Evolutionary conservation across 148 eudicot species (phyloP), one percentile per base, ranked within the genome.

Genomic region (Cornus florida): DNA sequence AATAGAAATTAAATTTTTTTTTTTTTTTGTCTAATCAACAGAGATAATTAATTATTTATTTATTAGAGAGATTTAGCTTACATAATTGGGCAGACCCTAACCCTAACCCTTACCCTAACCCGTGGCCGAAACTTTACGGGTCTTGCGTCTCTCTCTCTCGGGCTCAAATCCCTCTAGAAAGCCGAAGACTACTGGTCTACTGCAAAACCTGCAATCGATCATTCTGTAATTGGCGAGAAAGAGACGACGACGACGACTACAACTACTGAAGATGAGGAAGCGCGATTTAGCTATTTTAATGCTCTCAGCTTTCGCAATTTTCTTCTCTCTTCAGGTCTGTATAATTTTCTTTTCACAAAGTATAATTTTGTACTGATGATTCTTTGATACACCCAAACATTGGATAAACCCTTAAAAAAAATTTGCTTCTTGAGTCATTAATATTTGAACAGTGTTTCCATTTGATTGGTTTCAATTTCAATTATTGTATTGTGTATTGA

Each of bases 271-370:
- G 73, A 95, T 96, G 99, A 92, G 99, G 86, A 96, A 92, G 84
- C 93, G 98, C 14, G 99, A 96, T 82, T 88, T 96, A 76, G 92
- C 95, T 62, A 93, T 96, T 82, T 91, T 96, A 72, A 90, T 93
- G 91, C 99, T 96, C 80, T 87, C 93, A 35, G 95, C 98, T 79
- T 96, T 96, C 80, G 99, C 99, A 64, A 89, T 96, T 69, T 91
- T 96, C 82, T 93, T 96, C 90, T 96, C 99, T 82, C 99, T 96
- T 50, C 99, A 93, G 97, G 99, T 93, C 70, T 50, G 39, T 73
- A 20, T 17, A n/a, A 28, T 28, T 64, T 76, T 48, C 3, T 13
- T 50, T 70, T n/a, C 77, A 19, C 48, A 32, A 23, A 35, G 11
- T 62, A 39, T 19, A 28, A 19, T 74, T 56, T 72, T 28, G 60